Conservation (phyloP, 78 protist genomes). For the Dictyostelium citrinum region DNA sequence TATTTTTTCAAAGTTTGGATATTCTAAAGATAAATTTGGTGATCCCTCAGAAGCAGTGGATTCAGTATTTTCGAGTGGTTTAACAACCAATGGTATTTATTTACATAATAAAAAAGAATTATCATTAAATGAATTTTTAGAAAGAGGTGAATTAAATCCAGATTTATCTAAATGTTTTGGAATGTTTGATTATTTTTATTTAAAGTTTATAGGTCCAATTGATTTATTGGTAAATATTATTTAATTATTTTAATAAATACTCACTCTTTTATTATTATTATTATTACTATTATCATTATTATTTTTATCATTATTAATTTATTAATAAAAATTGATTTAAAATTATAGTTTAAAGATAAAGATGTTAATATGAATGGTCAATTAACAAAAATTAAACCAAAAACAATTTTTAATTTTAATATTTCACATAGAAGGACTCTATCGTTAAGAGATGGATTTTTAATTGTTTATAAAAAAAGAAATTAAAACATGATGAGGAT, state of each 20-base stretch:
- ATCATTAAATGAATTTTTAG: conserved; percentile 3
- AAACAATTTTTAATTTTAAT: conserved; percentile 14
- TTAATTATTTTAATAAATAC: too few species aligned
- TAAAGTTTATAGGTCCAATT: conserved; percentile 14
- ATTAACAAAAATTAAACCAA: conserved; percentile 34
- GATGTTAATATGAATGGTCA: background rate
- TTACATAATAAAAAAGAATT: conserved; percentile 26
- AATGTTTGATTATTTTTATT: conserved; percentile 64
- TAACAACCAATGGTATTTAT: conserved; percentile 4
- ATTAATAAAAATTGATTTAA: too few species aligned
- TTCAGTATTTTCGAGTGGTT: conserved; percentile 20
- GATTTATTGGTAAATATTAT: conserved; percentile 33
- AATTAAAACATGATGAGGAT: background rate
- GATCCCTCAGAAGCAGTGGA: background rate
- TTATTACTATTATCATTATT: too few species aligned
- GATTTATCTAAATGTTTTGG: conserved; percentile 54
- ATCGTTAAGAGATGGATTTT: conserved; percentile 35
- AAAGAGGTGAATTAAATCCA: conserved; percentile 4
- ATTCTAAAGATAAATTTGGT: conserved; percentile 10
- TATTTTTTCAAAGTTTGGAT: conserved; percentile 6
- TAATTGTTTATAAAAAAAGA: conserved; percentile 14
- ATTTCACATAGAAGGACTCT: conserved; percentile 20
- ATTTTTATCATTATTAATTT: background rate
- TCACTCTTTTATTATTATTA: too few species aligned
- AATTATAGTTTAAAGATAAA: background rate